Base-by-base conservation (phyloP, 805 yeast genomes). In the Debaryomyces tyrocola region DNA sequence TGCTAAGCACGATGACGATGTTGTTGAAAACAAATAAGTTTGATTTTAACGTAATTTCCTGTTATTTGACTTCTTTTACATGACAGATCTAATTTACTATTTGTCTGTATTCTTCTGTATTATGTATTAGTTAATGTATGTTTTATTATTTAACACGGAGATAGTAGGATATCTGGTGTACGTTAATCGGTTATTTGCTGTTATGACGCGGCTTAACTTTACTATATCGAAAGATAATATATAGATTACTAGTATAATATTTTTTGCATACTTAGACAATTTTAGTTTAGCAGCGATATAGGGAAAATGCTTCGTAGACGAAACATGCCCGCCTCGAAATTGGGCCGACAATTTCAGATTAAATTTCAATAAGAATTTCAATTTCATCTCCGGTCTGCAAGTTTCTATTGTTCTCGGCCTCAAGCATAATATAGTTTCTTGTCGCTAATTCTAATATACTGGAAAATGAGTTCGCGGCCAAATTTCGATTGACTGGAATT, bases 1-100 rank as follows among this genome's bases (percentile, higher is more conserved):
- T 66, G 81, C 78, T 51, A 76, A 75, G 54, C 74, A 69, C 52
- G 72, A 66, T 48, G 70, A 64, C 29, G 50, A 52, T 35, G 48
- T 40, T 17, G 45, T 44, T 40, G 53, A 47, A 37, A 37, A 47
- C 20, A 47, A 50, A 31, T 44, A 40, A 34, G 39, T 10, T 34
- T 33, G 33, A 33, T 27, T 12, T 28, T 10, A 6, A 15, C 29
- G 14, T 24, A 20, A 10, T 37, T 12, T 21, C 15, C 31, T 37
- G 17, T 39, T 28, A 39, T 39, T 27, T 27, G 20, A 39, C 41
- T 29, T 28, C 33, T 37, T 39, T 39, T 28, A 15, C 21, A 28
- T 12, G 34, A 39, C 41, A 28, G 14, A 33, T 28, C 27, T 39
- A 39, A 39, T 39, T 39, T 28, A 28, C 41, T 28, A 27, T 28